Evolutionary conservation across 2,329 filamentous ascomycete species (phyloP).

Genomic region (Microdochium paspali): DNA sequence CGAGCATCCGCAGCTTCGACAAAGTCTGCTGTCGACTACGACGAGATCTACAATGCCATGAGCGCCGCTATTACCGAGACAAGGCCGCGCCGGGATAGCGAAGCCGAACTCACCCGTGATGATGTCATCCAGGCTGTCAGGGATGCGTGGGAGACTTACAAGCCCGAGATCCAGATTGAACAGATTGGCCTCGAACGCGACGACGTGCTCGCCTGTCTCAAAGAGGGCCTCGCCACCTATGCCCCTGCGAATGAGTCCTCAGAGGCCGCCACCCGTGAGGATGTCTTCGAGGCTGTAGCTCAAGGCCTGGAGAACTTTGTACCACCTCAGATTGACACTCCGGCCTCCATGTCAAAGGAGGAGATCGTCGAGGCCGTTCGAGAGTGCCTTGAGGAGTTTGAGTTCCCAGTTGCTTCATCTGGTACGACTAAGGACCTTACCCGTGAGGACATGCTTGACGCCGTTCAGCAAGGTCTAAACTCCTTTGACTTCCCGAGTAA

Average conservation of each 20-base stretch:
- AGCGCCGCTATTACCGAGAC: constrained; percentile 63
- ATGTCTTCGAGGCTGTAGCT: constrained; percentile 78
- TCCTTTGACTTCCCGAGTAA: constrained; percentile 23
- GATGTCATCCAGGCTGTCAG: constrained; percentile 80
- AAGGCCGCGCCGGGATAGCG: constrained; percentile 35
- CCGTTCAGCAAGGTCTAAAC: constrained; percentile 51
- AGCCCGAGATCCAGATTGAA: constrained; percentile 84
- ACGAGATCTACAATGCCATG: constrained; percentile 79
- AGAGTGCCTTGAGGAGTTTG: constrained; percentile 79
- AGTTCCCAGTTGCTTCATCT: constrained; percentile 56
- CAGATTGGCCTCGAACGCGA: constrained; percentile 86
- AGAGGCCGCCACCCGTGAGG: constrained; percentile 63
- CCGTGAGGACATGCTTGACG: constrained; percentile 53
- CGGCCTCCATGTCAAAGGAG: constrained; percentile 63
- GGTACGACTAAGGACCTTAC: constrained; percentile 45
- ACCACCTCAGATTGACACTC: constrained; percentile 62
- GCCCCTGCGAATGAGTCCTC: constrained; percentile 41
- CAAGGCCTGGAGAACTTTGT: constrained; percentile 75
- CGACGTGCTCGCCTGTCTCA: constrained; percentile 78
- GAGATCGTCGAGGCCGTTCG: constrained; percentile 78
- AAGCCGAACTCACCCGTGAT: constrained; percentile 57
- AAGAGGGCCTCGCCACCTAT: constrained; percentile 77
- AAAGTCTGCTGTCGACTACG: constrained; percentile 59
- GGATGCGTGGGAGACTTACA: constrained; percentile 90
- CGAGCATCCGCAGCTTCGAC: constrained; percentile 57